Conservation (phyloP, 1,284 basidiomycete species). For the Microstroma glucosiphilum region DNA sequence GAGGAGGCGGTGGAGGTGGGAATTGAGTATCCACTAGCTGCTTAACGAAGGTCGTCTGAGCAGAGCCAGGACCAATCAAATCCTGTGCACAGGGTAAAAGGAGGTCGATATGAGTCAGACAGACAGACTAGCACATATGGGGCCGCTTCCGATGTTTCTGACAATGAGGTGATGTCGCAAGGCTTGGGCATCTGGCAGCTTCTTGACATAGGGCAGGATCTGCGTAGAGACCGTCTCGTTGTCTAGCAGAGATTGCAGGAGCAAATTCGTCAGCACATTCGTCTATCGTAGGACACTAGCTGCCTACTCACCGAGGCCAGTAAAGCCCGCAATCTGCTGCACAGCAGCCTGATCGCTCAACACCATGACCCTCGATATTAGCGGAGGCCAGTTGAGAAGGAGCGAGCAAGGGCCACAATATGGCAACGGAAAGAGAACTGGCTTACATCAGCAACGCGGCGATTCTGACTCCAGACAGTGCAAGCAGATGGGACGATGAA, state of each 20-base stretch:
- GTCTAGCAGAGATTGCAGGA: background rate
- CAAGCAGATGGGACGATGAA: too few relatives aligned
- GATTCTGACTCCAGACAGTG: too few relatives aligned
- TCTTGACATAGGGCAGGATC: constrained; percentile 5
- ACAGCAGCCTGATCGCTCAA: too few relatives aligned
- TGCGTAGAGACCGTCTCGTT: background rate
- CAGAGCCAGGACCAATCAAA: background rate
- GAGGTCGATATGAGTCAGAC: background rate
- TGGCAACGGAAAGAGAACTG: too few relatives aligned
- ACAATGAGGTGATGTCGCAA: background rate
- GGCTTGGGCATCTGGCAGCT: background rate
- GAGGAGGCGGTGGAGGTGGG: background rate
- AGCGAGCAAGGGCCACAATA: too few relatives aligned
- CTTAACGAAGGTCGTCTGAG: background rate
- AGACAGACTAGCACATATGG: background rate
- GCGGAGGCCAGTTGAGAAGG: too few relatives aligned
- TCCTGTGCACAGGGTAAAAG: background rate
- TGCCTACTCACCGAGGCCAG: too few relatives aligned
- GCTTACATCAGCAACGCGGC: too few relatives aligned
- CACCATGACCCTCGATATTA: too few relatives aligned
- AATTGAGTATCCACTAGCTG: background rate
- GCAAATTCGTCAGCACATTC: too few relatives aligned
- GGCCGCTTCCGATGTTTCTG: background rate
- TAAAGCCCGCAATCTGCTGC: too few relatives aligned
- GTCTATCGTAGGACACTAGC: too few relatives aligned